These are phyloP conservation scores for Myxozyma monticola DNA, from an alignment of 805 yeast species.

Conservation along the genomic window DNA sequence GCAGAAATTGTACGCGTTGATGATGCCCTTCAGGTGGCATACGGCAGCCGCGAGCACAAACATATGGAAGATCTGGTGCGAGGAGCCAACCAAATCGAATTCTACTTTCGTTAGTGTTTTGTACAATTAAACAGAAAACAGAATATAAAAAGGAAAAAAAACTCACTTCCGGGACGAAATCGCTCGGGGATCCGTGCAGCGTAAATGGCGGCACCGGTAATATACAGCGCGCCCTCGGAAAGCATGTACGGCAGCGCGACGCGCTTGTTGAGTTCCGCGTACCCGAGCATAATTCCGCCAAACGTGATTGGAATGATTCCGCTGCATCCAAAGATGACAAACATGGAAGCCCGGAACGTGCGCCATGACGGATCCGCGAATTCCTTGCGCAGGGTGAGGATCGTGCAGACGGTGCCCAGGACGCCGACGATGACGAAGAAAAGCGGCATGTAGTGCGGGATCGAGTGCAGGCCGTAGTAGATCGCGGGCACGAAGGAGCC, in stretches of 20 bases:
- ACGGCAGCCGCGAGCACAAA: conserved; percentile 44
- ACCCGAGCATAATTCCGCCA: conserved; percentile 51
- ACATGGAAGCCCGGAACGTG: conserved; percentile 73
- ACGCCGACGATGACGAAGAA: conserved; percentile 47
- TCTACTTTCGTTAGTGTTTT: too few species aligned
- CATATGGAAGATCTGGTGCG: conserved; percentile 76
- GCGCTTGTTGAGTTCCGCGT: conserved; percentile 38
- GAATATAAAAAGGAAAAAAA: conserved; percentile 53
- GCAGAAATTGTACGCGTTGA: conserved; percentile 50
- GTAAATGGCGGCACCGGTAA: conserved; percentile 75
- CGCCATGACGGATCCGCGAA: conserved; percentile 75
- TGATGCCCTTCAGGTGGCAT: conserved; percentile 68
- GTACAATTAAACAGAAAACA: conserved; percentile 68
- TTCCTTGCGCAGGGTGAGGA: conserved; percentile 60
- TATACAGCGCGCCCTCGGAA: conserved; percentile 71
- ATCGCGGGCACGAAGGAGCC: conserved; percentile 58
- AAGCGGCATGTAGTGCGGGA: conserved; percentile 35
- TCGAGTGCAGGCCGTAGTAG: conserved; percentile 48
- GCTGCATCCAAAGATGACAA: conserved; percentile 76
- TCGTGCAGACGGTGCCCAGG: conserved; percentile 63
- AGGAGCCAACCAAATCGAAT: conserved; percentile 65
- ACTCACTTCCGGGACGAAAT: conserved; percentile 64
- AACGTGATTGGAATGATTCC: conserved; percentile 68
- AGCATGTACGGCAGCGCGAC: conserved; percentile 63
- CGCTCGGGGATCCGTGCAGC: conserved; percentile 80